Evolutionary conservation across 192 early-diverging fungal genomes (phyloP).

Genomic region (Gamsiella multidivaricata): DNA sequence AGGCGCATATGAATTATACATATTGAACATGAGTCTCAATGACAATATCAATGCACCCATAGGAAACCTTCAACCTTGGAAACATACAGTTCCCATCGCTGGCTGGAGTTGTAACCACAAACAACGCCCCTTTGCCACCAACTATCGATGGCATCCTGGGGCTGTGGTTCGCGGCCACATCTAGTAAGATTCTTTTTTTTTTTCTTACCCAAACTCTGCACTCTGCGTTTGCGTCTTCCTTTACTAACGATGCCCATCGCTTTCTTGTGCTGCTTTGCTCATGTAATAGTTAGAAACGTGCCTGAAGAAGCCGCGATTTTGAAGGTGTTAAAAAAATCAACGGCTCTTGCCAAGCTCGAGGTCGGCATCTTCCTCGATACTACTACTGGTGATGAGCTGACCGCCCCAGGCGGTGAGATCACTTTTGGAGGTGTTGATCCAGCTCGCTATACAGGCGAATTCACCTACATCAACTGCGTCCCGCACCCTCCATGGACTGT

Average conservation of each 20-base stretch:
- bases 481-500: conserved; percentile 33
- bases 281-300: not conserved
- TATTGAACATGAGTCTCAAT: too few species aligned
- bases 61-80: conserved; percentile 38
- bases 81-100: conserved; percentile 5
- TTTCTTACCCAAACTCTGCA: not conserved
- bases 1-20: too few species aligned
- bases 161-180: conserved; percentile 15
- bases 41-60: not conserved
- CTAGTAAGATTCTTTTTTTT: not conserved
- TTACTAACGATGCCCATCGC: too few species aligned
- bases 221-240: too few species aligned
- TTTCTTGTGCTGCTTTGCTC: not conserved
- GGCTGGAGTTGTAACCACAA: conserved; percentile 10
- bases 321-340: conserved; percentile 23
- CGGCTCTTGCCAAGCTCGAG: conserved; percentile 8
- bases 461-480: conserved; percentile 30
- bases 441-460: conserved; percentile 12
- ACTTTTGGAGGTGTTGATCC: conserved; percentile 42
- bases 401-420: conserved; percentile 34
- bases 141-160: conserved; percentile 43
- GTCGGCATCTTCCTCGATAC: conserved; percentile 25
- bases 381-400: too few species aligned
- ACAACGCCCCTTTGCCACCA: not conserved
- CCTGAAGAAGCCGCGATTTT: conserved; percentile 8